These are phyloP conservation scores for Hyphodiscus hymeniophilus DNA, from an alignment of 495 filamentous ascomycete genomes.

Conservation along the genomic window DNA sequence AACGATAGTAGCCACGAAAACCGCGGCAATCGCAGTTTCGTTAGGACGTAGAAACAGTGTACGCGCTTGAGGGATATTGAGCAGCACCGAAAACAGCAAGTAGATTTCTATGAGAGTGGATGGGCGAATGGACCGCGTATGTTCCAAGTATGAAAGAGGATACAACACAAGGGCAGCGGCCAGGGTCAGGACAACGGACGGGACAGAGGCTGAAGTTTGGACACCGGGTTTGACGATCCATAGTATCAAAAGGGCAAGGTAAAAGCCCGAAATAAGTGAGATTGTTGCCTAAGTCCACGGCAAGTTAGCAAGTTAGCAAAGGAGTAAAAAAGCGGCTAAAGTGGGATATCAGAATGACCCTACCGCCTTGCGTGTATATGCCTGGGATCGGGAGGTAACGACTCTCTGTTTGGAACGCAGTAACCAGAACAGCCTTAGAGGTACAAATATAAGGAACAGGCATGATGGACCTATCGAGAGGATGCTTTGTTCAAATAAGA, in stretches of 20 bases:
- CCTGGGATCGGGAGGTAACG: no score
- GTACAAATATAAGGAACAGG: conserved; percentile 33
- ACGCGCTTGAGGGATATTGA: conserved; percentile 40
- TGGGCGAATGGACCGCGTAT: conserved; percentile 29
- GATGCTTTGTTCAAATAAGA: conserved; percentile 47
- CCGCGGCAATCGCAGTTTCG: not conserved
- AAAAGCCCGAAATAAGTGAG: conserved; percentile 24
- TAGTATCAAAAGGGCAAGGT: conserved; percentile 39
- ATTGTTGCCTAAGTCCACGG: conserved; percentile 2
- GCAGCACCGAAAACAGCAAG: conserved; percentile 49
- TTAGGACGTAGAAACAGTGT: conserved; percentile 33
- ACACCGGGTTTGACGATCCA: conserved; percentile 32
- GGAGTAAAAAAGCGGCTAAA: no score
- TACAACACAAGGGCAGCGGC: conserved; percentile 26
- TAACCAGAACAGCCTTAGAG: conserved; percentile 29
- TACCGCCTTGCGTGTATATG: no score
- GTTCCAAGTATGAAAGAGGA: conserved; percentile 34
- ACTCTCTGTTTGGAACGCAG: not conserved
- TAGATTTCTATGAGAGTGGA: conserved; percentile 54
- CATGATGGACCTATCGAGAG: conserved; percentile 32
- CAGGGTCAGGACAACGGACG: conserved; percentile 37
- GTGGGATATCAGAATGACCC: no score
- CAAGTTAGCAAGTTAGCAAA: not conserved
- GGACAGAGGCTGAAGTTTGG: conserved; percentile 38
- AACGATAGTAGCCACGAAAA: conserved; percentile 8